Percentiles rank a stretch among this genome's conserved stretches.
Conservation (phyloP, 352 stramenopile species). For the Elongisporangium prolatum region DNA sequence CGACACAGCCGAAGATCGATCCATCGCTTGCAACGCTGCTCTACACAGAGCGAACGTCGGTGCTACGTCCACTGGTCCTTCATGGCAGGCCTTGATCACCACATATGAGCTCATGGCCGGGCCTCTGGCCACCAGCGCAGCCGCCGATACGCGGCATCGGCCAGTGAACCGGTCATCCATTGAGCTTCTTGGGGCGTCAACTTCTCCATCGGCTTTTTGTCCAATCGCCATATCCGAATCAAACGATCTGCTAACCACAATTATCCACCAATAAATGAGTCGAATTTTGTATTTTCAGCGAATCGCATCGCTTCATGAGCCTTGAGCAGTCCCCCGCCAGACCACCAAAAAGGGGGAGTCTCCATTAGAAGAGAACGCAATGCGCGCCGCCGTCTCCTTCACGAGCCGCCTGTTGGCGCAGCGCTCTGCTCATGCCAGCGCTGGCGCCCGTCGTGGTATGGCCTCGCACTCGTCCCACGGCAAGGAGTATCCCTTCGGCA, state of each 20-base stretch:
- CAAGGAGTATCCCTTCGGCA: constrained; percentile 75
- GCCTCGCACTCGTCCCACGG: constrained; percentile 44
- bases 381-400: constrained; percentile 42
- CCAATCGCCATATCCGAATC: not conserved
- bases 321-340: not conserved
- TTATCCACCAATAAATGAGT: constrained; percentile 13
- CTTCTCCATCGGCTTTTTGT: constrained; percentile 8
- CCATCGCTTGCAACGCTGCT: constrained; percentile 14
- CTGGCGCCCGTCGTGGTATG: constrained; percentile 45
- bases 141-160: constrained; percentile 42
- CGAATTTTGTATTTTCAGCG: not conserved
- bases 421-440: not conserved
- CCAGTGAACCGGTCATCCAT: constrained; percentile 46
- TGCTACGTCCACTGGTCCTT: not conserved
- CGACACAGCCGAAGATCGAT: not conserved
- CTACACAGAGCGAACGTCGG: constrained; percentile 26
- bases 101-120: constrained; percentile 28
- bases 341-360: constrained; percentile 4
- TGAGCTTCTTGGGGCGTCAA: constrained; percentile 8
- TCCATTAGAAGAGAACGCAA: constrained; percentile 7
- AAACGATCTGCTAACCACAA: not conserved
- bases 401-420: constrained; percentile 39
- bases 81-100: constrained; percentile 1
- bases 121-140: constrained; percentile 22
- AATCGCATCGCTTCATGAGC: not conserved